Conservation (phyloP, 2,329 filamentous ascomycete species). For the Cadophora gregata region DNA sequence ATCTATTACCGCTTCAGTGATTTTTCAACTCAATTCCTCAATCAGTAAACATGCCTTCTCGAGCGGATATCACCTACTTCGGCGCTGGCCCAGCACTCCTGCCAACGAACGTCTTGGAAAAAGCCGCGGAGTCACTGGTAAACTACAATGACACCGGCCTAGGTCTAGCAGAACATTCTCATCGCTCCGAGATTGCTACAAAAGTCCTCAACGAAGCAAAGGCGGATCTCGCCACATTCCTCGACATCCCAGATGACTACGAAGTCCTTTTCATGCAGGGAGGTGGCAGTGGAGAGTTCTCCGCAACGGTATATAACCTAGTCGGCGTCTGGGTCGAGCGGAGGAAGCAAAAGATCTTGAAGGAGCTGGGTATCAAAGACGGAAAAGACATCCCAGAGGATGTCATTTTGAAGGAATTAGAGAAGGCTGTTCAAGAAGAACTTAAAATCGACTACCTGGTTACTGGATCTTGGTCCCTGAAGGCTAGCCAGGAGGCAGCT, state of each 20-base stretch:
- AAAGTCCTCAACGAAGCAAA: constrained; percentile 83
- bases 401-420: constrained; percentile 61
- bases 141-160: constrained; percentile 84
- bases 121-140: constrained; percentile 76
- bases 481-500: constrained; percentile 83
- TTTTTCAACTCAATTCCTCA: too few species aligned
- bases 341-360: constrained; percentile 64
- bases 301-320: constrained; percentile 82
- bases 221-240: constrained; percentile 71
- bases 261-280: constrained; percentile 88
- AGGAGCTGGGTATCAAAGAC: constrained; percentile 54
- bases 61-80: constrained; percentile 82
- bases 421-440: constrained; percentile 69
- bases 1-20: too few species aligned
- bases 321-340: constrained; percentile 81
- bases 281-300: constrained; percentile 86
- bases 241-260: constrained; percentile 86
- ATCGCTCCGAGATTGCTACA: constrained; percentile 80
- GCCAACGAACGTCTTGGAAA: constrained; percentile 80
- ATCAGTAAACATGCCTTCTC: constrained; percentile 63
- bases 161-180: constrained; percentile 87
- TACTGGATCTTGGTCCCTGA: constrained; percentile 89
- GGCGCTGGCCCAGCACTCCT: constrained; percentile 89
- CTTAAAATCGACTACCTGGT: constrained; percentile 87
- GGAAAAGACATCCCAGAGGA: constrained; percentile 59